Conservation (phyloP, 495 filamentous ascomycete species). For the Articulospora tetracladia region DNA sequence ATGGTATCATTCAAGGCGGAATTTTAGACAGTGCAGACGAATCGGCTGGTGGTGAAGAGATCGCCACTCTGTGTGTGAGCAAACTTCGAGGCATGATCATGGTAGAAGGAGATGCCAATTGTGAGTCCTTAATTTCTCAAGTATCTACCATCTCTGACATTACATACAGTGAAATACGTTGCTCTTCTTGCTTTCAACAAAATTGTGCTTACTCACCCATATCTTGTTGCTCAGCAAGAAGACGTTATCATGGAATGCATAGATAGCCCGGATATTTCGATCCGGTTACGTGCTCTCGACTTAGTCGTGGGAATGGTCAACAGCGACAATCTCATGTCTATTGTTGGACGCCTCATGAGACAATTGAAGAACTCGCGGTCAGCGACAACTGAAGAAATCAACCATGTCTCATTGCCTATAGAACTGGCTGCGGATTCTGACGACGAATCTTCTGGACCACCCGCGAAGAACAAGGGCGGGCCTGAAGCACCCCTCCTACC, state of each 20-base stretch:
- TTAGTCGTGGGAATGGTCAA: slow-evolving; percentile 89
- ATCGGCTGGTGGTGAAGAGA: slow-evolving; percentile 70
- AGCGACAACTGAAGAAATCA: slow-evolving; percentile 25
- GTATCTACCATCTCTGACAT: background rate
- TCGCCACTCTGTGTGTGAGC: slow-evolving; percentile 87
- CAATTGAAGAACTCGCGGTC: slow-evolving; percentile 62
- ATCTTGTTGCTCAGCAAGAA: slow-evolving; percentile 83
- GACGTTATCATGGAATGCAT: slow-evolving; percentile 95
- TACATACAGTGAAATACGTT: slow-evolving; percentile 81
- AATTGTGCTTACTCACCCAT: slow-evolving; percentile 84
- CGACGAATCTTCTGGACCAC: slow-evolving; percentile 51
- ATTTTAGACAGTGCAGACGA: slow-evolving; percentile 79
- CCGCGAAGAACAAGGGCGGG: slow-evolving; percentile 28
- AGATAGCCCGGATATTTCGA: slow-evolving; percentile 94
- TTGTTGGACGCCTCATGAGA: slow-evolving; percentile 80
- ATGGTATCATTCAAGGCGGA: slow-evolving; percentile 94
- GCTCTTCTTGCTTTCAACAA: slow-evolving; percentile 91
- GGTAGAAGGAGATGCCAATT: slow-evolving; percentile 86
- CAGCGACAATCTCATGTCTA: slow-evolving; percentile 72
- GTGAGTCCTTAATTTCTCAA: slow-evolving; percentile 46
- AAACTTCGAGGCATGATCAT: slow-evolving; percentile 93
- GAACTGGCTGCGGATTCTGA: slow-evolving; percentile 49
- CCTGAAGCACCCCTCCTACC: slow-evolving; percentile 54
- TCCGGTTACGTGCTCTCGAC: slow-evolving; percentile 87
- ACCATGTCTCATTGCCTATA: slow-evolving; percentile 21